Evolutionary conservation across 148 eudicot genomes (phyloP), one percentile per base, ranked within the genome.

Genomic region (Chenopodium formosanum): DNA sequence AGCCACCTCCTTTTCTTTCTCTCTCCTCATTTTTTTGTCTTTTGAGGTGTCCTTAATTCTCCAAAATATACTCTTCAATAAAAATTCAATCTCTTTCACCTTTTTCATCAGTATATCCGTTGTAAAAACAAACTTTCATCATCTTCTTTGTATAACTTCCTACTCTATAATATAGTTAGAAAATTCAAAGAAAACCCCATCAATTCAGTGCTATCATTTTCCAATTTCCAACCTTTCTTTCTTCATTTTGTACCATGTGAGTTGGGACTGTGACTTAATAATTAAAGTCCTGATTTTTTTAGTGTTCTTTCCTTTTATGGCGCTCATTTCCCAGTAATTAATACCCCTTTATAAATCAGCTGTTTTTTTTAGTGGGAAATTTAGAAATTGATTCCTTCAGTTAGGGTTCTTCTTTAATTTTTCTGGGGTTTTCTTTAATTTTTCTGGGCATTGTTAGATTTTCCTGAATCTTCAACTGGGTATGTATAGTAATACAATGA

Each of bases 161-260:
- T 27, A 31, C 32, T 31, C 32, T 31, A 64, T 4, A 44, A 46
- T 47, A 40, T 6, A 40, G 44, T 40, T 40, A 6, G 62, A 8
- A 76, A 52, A 29, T 23, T 32, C 22, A 75, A 52, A 3, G 0
- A 67, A 34, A 27, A 34, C 3, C 17, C 79, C 86, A 75, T 77
- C 70, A 77, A 81, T 84, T 78, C 53, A 74, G 65, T 66, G 82
- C 70, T 81, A 81, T 82, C 79, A 50, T 34, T 65, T 74, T 27
- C 64, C 84, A 78, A 71, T 65, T 81, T 72, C 73, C 76, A 47
- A n/a, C 58, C 29, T 16, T 5, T 56, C 62, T 56, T 56, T 17
- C 17, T 25, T 65, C 58, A 23, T 31, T 40, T 46, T 78, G 70
- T 66, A 74, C 82, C 87, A 81, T 85, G 84, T 85, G 84, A 85